Evolutionary conservation across 2,329 filamentous ascomycete genomes (phyloP).

Genomic region (Metarhizium brunneum): DNA sequence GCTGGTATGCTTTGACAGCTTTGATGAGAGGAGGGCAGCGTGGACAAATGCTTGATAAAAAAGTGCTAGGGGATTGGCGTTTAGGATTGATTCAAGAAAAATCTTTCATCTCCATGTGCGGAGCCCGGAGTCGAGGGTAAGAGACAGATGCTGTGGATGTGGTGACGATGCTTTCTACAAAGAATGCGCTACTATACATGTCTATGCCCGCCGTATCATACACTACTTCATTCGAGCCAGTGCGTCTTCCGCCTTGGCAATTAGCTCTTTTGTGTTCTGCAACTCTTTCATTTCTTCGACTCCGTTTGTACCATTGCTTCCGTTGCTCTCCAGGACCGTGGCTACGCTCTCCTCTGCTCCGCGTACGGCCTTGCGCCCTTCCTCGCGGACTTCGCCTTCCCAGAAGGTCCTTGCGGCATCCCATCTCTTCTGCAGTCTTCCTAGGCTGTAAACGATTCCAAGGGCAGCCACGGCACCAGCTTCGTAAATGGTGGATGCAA

Average conservation of each 20-base stretch:
- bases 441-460: slow-evolving; percentile 49
- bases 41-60: not conserved
- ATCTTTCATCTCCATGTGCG: not conserved
- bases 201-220: not conserved
- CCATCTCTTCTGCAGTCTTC: slow-evolving; percentile 53
- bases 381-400: slow-evolving; percentile 59
- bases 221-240: slow-evolving; percentile 36
- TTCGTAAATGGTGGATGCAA: slow-evolving; percentile 47
- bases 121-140: not conserved
- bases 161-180: not conserved
- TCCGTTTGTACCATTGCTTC: slow-evolving; percentile 10
- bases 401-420: slow-evolving; percentile 50
- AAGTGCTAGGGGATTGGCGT: not conserved
- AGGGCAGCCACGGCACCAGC: slow-evolving; percentile 53
- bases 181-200: not conserved
- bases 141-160: not conserved
- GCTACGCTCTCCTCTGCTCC: slow-evolving; percentile 45
- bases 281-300: slow-evolving; percentile 21
- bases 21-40: slow-evolving; percentile 8
- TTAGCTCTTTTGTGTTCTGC: slow-evolving; percentile 31
- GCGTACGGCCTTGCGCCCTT: slow-evolving; percentile 53
- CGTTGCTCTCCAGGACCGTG: slow-evolving; percentile 30
- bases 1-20: not conserved
- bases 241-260: slow-evolving; percentile 40
- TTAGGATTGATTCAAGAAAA: not conserved